Base-by-base conservation (phyloP, 2,329 filamentous ascomycete genomes). In the Penicillium sp. region DNA sequence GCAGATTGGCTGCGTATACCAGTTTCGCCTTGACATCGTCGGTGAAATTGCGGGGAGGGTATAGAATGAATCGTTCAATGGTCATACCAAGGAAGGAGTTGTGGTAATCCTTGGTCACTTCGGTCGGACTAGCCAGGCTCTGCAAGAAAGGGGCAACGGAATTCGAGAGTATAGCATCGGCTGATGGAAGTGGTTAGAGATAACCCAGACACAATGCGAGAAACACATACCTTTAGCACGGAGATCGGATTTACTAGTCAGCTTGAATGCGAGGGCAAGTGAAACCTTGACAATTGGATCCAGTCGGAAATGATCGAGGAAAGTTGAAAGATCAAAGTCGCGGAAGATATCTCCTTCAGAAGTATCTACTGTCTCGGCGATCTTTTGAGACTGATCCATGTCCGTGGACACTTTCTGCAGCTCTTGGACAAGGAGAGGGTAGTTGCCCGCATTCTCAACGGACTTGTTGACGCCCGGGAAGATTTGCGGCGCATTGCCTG, bases 231-330 rank as follows among this genome's bases (percentile, higher is more conserved):
- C 93, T 84, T 97, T 97, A 5, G 87, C 88, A 68, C 91, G 90
- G 49, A 99, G 77, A 70, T 97, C 92, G 54, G 85, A 77, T 65
- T 90, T 91, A 38, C 84, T 84, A n/a, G 87, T 86, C 58, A 86
- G 83, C 74, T 93, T 95, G 74, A 96, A 96, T 4, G 93, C 91
- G 53, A 97, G 79, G 46, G 91, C 90, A 60, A 99, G 81, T 58
- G 95, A 84, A 38, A 90, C 90, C 79, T 96, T 96, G 67, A 91
- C 86, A 43, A 97, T 74, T 9, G 91, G 86, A 75, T 97, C 92
- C 50, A 97, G 81, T 70, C 92, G 91, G 79, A 99, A 99, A 73
- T 97, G 92, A 60, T 96, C 89, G 81, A 97, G 87, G 70, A 99
- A 97, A 2, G 89, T 90, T 2, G 90, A 89, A n/a, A 99, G 82